These are phyloP conservation scores for Amanita polypyramis DNA, from an alignment of 768 basidiomycete species.

Conservation along the genomic window DNA sequence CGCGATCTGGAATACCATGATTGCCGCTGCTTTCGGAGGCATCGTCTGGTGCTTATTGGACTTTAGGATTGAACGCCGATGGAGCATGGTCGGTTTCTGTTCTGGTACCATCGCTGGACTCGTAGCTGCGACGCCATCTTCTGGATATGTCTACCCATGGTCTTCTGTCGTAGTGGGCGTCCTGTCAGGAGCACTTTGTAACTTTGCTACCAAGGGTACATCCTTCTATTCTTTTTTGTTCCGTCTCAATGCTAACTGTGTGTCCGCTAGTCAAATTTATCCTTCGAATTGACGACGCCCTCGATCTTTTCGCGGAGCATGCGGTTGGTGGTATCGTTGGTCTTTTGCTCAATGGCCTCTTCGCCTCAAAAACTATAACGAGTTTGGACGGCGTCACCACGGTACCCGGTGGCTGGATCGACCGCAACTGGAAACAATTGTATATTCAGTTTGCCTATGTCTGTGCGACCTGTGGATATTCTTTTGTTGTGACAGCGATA, in stretches of 20 bases:
- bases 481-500: conserved; percentile 50
- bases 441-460: conserved; percentile 68
- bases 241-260: neutral
- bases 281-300: conserved; percentile 72
- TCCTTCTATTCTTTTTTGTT: conserved; percentile 6
- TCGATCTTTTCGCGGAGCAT: conserved; percentile 90
- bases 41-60: conserved; percentile 78
- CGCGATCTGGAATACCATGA: conserved; percentile 85
- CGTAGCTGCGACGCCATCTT: conserved; percentile 83
- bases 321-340: conserved; percentile 79
- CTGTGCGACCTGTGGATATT: conserved; percentile 44
- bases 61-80: conserved; percentile 71
- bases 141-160: conserved; percentile 74
- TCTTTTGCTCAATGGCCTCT: conserved; percentile 61
- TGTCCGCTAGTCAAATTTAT: conserved; percentile 50
- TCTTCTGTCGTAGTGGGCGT: conserved; percentile 68
- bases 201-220: conserved; percentile 77
- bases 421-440: conserved; percentile 69
- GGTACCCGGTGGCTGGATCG: conserved; percentile 58
- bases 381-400: conserved; percentile 58
- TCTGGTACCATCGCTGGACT: conserved; percentile 86
- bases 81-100: conserved; percentile 88
- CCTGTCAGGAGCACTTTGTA: conserved; percentile 61
- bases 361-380: conserved; percentile 56
- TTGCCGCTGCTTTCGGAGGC: conserved; percentile 73